These are phyloP conservation scores for Cetraspora pellucida DNA, from an alignment of 192 early-diverging fungal species.

Conservation along the genomic window DNA sequence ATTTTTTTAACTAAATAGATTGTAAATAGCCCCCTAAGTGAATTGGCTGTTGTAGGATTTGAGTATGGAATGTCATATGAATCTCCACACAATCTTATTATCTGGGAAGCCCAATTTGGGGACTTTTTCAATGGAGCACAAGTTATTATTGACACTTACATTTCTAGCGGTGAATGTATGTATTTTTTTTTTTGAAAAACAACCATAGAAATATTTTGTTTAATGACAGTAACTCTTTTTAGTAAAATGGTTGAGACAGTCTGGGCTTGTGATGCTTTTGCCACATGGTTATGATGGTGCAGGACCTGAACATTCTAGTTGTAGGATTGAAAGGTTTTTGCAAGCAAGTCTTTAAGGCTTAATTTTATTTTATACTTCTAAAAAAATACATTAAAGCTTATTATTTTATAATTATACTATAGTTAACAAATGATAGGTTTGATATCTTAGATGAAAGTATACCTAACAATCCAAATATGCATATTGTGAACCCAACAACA, in stretches of 20 bases:
- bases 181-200: neutral
- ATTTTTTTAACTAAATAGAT: slow-evolving; percentile 62
- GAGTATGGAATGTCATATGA: slow-evolving; percentile 95
- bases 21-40: slow-evolving; percentile 89
- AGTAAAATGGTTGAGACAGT: slow-evolving; percentile 94
- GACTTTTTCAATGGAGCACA: slow-evolving; percentile 98
- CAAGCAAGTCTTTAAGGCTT: slow-evolving; percentile 54
- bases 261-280: slow-evolving; percentile 87
- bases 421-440: slow-evolving; percentile 80
- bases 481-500: slow-evolving; percentile 88
- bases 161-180: slow-evolving; percentile 76
- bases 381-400: neutral
- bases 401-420: neutral
- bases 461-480: slow-evolving; percentile 87
- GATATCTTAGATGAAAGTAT: slow-evolving; percentile 56
- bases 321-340: slow-evolving; percentile 92
- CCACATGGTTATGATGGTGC: slow-evolving; percentile 96
- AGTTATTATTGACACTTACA: slow-evolving; percentile 92
- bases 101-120: slow-evolving; percentile 99
- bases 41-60: slow-evolving; percentile 94
- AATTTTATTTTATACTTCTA: slow-evolving; percentile 15
- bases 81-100: slow-evolving; percentile 80
- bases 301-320: slow-evolving; percentile 92
- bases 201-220: neutral
- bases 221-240: neutral